Percentiles rank a stretch among this genome's conserved stretches.
These are phyloP conservation scores for Dianthus caryophyllus DNA, from an alignment of 148 eudicot species.

Conservation along the genomic window DNA sequence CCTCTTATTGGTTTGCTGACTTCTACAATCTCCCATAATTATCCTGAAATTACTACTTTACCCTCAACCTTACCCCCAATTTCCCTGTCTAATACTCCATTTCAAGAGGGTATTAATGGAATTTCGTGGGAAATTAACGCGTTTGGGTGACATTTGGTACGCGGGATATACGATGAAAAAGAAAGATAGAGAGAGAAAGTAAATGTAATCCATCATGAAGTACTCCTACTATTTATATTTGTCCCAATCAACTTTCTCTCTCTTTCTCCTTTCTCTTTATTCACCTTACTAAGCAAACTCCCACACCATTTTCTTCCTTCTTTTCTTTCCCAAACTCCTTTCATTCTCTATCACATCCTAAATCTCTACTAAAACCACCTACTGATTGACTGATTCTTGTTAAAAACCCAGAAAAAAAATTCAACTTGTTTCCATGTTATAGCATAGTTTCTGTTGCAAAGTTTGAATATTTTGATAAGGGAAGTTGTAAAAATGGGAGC, in stretches of 20 bases:
- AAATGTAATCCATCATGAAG: too few relatives aligned
- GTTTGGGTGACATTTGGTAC: constrained; percentile 21
- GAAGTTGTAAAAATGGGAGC: constrained; percentile 28
- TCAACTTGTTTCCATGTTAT: constrained; percentile 8
- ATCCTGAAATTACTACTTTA: constrained; percentile 1
- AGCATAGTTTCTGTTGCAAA: constrained; percentile 6
- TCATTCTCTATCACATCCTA: background rate
- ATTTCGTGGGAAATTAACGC: background rate
- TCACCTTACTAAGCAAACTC: constrained; percentile 33
- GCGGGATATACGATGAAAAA: constrained; percentile 32
- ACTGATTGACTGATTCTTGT: background rate
- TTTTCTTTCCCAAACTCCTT: constrained; percentile 19
- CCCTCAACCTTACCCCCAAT: background rate
- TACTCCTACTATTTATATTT: constrained; percentile 6
- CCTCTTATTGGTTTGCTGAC: constrained; percentile 17
- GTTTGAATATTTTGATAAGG: constrained; percentile 22
- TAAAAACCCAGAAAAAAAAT: too few relatives aligned
- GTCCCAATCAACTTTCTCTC: constrained; percentile 7
- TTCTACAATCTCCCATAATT: background rate
- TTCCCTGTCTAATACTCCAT: background rate
- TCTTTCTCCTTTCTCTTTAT: constrained; percentile 19
- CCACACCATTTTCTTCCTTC: background rate
- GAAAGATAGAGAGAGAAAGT: constrained; percentile 12
- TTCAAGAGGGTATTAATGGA: constrained; percentile 12
- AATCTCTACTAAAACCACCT: constrained; percentile 9